Base-by-base conservation (phyloP, 257 asterid species). In the Ophiorrhiza pumila region DNA sequence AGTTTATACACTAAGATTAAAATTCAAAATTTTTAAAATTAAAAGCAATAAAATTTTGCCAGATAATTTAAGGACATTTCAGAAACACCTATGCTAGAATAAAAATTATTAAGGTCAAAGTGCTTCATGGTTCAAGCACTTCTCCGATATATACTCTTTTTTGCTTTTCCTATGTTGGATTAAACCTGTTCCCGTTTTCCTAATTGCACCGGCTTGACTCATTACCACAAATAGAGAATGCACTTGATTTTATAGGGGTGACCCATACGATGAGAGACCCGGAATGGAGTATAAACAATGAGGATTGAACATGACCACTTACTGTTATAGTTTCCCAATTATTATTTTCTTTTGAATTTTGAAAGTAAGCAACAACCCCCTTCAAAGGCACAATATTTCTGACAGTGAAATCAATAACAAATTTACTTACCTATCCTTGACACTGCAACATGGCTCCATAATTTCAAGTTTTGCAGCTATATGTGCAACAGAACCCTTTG, bases 401-500 rank as follows among this genome's bases (percentile, higher is more conserved):
- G 20, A 63, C 8, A 17, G 29, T 49, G 46, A 60, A 69, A 32
- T 7, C 70, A 74, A 73, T 62, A 62, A 29, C 43, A 57, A 68
- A 17, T 41, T 68, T 66, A 43, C 87, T 80, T 77, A 91, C 98
- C 98, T 94, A 72, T 94, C 98, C 87, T 91, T 94, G 74, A 91
- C 98, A 69, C 97, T 94, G 87, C 98, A 88, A 68, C 98, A 94
- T 37, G 98, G 97, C 85, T 94, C 98, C 98, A 94, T 94, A 66
- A 87, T 88, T 81, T 94, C 98, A 68, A 94, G 97, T 83, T 91
- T 94, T 50, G 98, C 96, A 58, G 97, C 96, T 64, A 91, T 84
- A 79, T 91, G 90, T 39, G 98, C 97, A 65, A 86, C 96, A 79
- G 93, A 88, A 35, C 96, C 97, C 82, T 93, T 85, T 58, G 84